These are phyloP conservation scores for Nyssa sinensis DNA, from an alignment of 148 eudicot species.

Conservation along the genomic window DNA sequence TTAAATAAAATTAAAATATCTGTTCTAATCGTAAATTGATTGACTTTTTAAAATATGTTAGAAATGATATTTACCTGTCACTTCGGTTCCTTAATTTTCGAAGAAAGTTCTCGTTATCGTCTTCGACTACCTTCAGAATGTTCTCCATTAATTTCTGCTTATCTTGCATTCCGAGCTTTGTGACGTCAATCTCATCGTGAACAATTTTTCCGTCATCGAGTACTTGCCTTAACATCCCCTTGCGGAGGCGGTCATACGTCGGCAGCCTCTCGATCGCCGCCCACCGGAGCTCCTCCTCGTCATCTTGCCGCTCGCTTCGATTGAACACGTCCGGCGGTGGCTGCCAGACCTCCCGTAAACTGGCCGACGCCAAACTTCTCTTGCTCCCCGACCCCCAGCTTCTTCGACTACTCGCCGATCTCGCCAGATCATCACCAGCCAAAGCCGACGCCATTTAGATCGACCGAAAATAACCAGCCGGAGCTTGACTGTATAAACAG, in stretches of 20 bases:
- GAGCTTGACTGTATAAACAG: neutral
- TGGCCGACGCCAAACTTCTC: constrained; percentile 15
- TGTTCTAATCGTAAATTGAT: no score
- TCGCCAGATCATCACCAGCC: constrained; percentile 22
- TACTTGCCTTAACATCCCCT: constrained; percentile 18
- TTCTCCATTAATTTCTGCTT: constrained; percentile 33
- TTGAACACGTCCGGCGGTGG: constrained; percentile 27
- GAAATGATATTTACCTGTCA: constrained; percentile 9
- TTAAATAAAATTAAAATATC: no score
- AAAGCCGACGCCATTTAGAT: constrained; percentile 23
- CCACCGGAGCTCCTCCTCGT: constrained; percentile 30
- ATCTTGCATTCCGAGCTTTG: constrained; percentile 17
- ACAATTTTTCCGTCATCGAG: constrained; percentile 23
- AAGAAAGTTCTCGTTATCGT: constrained; percentile 40
- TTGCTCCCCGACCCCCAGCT: constrained; percentile 16
- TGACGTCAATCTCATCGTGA: constrained; percentile 20
- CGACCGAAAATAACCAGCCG: neutral
- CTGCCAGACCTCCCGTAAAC: constrained; percentile 29
- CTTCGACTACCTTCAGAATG: constrained; percentile 20
- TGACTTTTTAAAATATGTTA: no score
- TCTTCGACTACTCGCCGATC: constrained; percentile 26
- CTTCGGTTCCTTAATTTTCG: constrained; percentile 24
- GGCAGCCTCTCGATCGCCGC: constrained; percentile 30
- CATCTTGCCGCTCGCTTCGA: constrained; percentile 21
- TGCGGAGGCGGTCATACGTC: constrained; percentile 25